Base-by-base conservation (phyloP, 2,329 filamentous ascomycete genomes). In the Lachnellula occidentalis region DNA sequence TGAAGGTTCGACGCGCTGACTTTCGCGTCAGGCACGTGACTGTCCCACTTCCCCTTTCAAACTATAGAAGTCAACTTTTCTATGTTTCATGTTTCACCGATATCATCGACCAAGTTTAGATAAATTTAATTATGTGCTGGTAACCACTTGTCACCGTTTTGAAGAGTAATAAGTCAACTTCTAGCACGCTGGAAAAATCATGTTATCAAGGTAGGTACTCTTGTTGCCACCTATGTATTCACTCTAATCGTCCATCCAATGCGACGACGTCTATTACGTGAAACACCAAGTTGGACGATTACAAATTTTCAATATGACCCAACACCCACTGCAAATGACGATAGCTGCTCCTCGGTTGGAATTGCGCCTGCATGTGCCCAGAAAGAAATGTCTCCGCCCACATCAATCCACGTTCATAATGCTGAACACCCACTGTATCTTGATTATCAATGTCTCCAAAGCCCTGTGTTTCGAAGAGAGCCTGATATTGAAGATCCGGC, bases 381-480 rank as follows among this genome's bases (percentile, higher is more conserved):
- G 61, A 63, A 48, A 66, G 57, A 54, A 62, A 69, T 2, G 69
- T 71, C 55, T 71, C 64, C 1, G 64, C 70, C 66, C 67, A 72
- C 70, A 72, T 69, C 36, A 72, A 48, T 1, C 70, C 70, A 8
- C 69, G 54, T 59, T 72, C 71, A 57, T 56, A 69, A 60, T 72
- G 69, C 55, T 70, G 67, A 6, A 68, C 54, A 2, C 68, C 67
- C 67, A 67, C 68, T 12, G 60, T 62, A 14, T 60, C 60, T 19
- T 80, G 75, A 84, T 80, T 61, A 75, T 83, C 67, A 80, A 80
- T 2, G 76, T 74, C 36, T 76, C 73, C 50, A 43, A 51, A 53
- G 2, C 56, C 58, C 22, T 63, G 55, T 2, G 50, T 50, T 0
- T 48, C 50, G 50, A 64, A 63, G 0, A 50, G n/a, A 4, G 39